phyloP scores from a whole-genome alignment of 495 filamentous ascomycete species.

The Aspergillus egyptiacus region DNA sequence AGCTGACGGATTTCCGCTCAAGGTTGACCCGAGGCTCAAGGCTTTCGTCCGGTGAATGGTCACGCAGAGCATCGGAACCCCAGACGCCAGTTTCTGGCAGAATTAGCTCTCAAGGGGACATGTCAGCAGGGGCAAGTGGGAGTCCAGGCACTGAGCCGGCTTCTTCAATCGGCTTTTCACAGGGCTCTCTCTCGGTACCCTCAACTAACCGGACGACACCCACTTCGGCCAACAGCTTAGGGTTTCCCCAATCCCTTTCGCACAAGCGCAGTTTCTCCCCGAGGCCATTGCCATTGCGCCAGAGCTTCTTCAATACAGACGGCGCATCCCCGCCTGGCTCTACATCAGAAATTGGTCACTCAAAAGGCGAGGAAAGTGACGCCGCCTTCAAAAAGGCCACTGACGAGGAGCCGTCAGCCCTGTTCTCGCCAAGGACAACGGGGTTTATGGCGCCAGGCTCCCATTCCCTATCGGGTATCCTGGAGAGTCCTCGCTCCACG shows the following conservation, averaged over 20 bases:
- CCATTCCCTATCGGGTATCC: conserved; percentile 29
- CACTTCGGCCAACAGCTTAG: conserved; percentile 26
- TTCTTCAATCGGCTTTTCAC: conserved; percentile 22
- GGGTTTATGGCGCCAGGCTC: conserved; percentile 39
- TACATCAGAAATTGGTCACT: not conserved
- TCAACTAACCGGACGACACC: conserved; percentile 25
- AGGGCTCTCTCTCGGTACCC: conserved; percentile 27
- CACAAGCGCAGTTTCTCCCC: conserved; percentile 39
- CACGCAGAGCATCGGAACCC: conserved; percentile 32
- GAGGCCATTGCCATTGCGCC: conserved; percentile 38
- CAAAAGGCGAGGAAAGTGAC: conserved; percentile 22
- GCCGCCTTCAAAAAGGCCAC: conserved; percentile 36
- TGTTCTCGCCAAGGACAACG: conserved; percentile 47
- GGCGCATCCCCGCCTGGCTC: conserved; percentile 17
- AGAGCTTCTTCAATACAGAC: conserved; percentile 33
- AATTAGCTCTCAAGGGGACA: conserved; percentile 4
- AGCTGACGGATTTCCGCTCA: conserved; percentile 77
- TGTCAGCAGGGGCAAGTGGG: not conserved
- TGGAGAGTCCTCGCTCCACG: conserved; percentile 24
- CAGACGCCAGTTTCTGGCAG: conserved; percentile 25
- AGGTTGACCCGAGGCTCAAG: conserved; percentile 40
- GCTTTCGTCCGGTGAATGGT: conserved; percentile 34
- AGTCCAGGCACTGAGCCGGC: conserved; percentile 16
- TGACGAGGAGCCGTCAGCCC: conserved; percentile 27
- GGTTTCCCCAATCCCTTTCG: conserved; percentile 24